A percentile compares a stretch with the other conserved stretches of the same genome.
phyloP scores from a whole-genome alignment of 2,329 filamentous ascomycete species.

The Fusarium brachygibbosum region DNA sequence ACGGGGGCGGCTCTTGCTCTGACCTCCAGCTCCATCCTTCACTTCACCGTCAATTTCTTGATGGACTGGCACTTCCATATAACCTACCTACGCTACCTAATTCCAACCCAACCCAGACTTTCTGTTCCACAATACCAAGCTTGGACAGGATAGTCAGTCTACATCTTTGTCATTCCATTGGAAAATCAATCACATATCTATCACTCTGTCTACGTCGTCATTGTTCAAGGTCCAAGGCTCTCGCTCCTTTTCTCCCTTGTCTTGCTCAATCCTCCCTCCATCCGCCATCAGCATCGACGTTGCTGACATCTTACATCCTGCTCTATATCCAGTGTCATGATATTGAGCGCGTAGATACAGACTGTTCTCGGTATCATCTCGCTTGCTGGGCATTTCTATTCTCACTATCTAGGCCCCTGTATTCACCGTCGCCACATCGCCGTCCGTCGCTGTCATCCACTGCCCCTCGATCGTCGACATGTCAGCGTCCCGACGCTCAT shows the following conservation, averaged over 20 bases:
- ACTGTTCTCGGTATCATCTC: constrained; percentile 49
- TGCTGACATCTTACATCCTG: constrained; percentile 27
- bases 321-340: constrained; percentile 48
- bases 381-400: constrained; percentile 47
- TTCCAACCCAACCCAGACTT: constrained; percentile 14
- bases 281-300: constrained; percentile 35
- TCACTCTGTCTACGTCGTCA: constrained; percentile 22
- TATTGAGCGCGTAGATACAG: constrained; percentile 46
- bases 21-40: constrained; percentile 23
- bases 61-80: constrained; percentile 25
- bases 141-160: constrained; percentile 4
- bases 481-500: constrained; percentile 65
- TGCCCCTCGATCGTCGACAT: constrained; percentile 52
- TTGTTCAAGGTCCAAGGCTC: constrained; percentile 12
- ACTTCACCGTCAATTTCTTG: constrained; percentile 44
- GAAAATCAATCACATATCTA: constrained; percentile 30
- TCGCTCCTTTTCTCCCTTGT: constrained; percentile 41
- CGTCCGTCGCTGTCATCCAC: constrained; percentile 24
- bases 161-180: constrained; percentile 33
- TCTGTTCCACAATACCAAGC: constrained; percentile 28
- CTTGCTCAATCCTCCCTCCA: constrained; percentile 26
- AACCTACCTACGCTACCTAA: constrained; percentile 5
- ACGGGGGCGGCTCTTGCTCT: constrained; percentile 28
- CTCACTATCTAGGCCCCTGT: constrained; percentile 20
- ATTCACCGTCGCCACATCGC: constrained; percentile 29